These are phyloP conservation scores for Fusarium sp. DNA, from an alignment of 2,329 filamentous ascomycete species.

Conservation along the genomic window DNA sequence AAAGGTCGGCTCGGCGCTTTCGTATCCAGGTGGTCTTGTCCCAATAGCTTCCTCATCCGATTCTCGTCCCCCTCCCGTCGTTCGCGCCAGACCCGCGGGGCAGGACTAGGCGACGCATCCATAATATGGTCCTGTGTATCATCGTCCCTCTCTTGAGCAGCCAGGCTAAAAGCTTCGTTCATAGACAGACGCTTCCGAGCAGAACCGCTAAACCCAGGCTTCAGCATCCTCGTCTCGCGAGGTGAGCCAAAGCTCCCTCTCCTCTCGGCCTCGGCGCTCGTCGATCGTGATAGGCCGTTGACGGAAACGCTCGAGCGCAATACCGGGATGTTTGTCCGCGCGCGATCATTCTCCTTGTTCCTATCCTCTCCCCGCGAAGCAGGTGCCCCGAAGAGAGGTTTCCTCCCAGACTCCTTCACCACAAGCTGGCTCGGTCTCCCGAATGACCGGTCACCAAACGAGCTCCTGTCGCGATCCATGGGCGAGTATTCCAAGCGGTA, in stretches of 20 bases:
- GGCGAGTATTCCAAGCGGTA: constrained; percentile 8
- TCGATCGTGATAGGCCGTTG: constrained; percentile 36
- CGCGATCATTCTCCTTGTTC: constrained; percentile 35
- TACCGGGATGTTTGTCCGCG: constrained; percentile 24
- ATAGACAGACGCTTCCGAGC: constrained; percentile 51
- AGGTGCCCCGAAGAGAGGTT: constrained; percentile 50
- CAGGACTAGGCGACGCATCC: constrained; percentile 61
- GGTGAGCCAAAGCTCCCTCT: constrained; percentile 40
- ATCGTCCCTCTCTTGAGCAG: constrained; percentile 44
- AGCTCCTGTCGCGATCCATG: constrained; percentile 43
- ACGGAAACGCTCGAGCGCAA: constrained; percentile 24
- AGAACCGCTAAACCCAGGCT: constrained; percentile 44
- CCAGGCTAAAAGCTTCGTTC: constrained; percentile 53
- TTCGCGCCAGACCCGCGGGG: constrained; percentile 56
- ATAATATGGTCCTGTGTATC: constrained; percentile 39
- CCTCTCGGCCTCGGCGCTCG: constrained; percentile 41
- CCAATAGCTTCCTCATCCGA: constrained; percentile 43
- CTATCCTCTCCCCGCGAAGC: constrained; percentile 36
- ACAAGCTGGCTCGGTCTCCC: constrained; percentile 43
- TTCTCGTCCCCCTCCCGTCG: constrained; percentile 46
- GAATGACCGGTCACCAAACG: constrained; percentile 29
- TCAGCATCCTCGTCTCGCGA: constrained; percentile 49
- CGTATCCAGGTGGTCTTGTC: constrained; percentile 46
- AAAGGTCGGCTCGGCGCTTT: constrained; percentile 40
- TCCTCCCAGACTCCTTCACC: constrained; percentile 53